phyloP scores from a whole-genome alignment of 1,284 basidiomycete genomes.

The Dichomitus squalens region DNA sequence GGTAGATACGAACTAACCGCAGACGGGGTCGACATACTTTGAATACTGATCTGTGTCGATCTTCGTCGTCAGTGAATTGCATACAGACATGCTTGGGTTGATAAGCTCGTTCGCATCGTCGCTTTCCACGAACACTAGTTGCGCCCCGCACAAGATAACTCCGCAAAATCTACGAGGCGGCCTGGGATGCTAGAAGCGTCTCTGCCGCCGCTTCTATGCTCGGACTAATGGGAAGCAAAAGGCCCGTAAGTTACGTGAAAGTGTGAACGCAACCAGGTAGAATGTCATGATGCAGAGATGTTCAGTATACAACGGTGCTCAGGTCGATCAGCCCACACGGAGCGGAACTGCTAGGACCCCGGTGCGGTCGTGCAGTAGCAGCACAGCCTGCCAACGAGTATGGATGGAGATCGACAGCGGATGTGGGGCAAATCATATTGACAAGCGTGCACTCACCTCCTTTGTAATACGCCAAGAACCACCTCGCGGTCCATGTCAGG shows the following conservation, averaged over 20 bases:
- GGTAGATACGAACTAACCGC: no score
- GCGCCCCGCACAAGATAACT: neutral
- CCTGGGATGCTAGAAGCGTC: constrained; percentile 52
- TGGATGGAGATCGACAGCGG: no score
- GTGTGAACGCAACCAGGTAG: neutral
- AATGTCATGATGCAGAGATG: neutral
- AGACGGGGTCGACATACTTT: neutral
- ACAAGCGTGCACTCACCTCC: constrained; percentile 59
- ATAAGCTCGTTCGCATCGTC: neutral
- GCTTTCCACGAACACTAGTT: neutral
- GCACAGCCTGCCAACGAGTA: neutral
- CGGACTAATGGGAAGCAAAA: constrained; percentile 44
- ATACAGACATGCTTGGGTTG: neutral
- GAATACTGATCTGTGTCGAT: neutral
- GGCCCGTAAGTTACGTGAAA: neutral
- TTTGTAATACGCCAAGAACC: constrained; percentile 78
- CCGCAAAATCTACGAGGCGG: constrained; percentile 10
- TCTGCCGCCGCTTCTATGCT: constrained; percentile 83
- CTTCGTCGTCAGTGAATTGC: neutral
- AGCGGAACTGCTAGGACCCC: neutral
- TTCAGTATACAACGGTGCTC: neutral
- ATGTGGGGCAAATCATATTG: neutral
- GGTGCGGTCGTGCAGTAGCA: neutral
- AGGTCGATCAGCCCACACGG: neutral
- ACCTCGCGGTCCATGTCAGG: constrained; percentile 75